Evolutionary conservation across 2,329 filamentous ascomycete genomes (phyloP), one percentile per base, ranked within the genome.

Genomic region (Neopestalotiopsis clavispora): DNA sequence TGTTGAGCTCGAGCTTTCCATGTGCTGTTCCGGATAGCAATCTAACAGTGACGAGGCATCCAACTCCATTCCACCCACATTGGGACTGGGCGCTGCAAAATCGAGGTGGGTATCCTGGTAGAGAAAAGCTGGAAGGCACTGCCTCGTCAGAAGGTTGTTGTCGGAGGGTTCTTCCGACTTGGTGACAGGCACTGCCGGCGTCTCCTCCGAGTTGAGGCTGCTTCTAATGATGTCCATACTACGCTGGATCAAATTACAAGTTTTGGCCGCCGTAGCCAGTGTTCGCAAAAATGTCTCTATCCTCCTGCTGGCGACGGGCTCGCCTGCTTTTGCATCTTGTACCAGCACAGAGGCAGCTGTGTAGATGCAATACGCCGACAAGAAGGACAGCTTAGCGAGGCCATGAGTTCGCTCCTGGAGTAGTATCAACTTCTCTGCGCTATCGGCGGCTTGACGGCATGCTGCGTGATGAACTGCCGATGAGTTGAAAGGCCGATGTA

Each of bases 301-400:
- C 52, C 68, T 72, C 30, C 66, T 32, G 62, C 71, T 71, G 4
- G 75, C 73, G 2, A 69, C 71, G 9, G 69, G 49, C 52, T 75
- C 72, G 28, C 70, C 73, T 9, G 69, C 69, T 58, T 77, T 76
- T 38, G 73, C 74, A 65, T 78, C 76, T 45, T 76, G 72, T 10
- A 77, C 70, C 20, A 74, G 72, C 1, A 74, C 75, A 1, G 77
- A 76, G n/a, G 77, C 77, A 9, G 73, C 75, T 4, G 76, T 78
- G 65, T 79, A 79, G 45, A 76, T 74, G 67, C 76, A 78, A 66
- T 80, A 80, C 4, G 73, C 77, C 73, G 78, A 78, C 7, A 79
- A 65, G 59, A 79, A 80, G 2, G 76, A 77, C 13, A 79, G 71
- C 12, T 74, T 73, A 12, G 66, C 66, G 13, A 79, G 72, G 2